phyloP scores from a whole-genome alignment of 805 yeast genomes.

The Schwanniomyces vanrijiae region DNA sequence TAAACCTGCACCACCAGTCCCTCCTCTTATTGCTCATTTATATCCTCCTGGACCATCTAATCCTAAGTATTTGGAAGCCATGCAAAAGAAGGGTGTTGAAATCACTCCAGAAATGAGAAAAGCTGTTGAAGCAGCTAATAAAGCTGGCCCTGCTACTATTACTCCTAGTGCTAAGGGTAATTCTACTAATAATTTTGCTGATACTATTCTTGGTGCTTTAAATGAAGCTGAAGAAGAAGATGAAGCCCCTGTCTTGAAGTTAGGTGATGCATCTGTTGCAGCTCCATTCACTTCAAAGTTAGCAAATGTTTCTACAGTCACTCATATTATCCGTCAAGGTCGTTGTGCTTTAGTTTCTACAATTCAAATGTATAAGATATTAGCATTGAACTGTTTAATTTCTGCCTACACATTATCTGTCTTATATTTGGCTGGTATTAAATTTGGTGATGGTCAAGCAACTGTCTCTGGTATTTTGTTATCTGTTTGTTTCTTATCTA shows the following conservation, averaged over 20 bases:
- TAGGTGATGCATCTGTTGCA: constrained; percentile 98
- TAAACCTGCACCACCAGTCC: constrained; percentile 81
- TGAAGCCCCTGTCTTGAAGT: constrained; percentile 89
- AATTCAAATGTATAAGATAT: constrained; percentile 97
- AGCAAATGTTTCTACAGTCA: constrained; percentile 87
- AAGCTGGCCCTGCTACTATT: constrained; percentile 36
- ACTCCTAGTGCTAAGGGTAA: constrained; percentile 26
- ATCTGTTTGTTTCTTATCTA: constrained; percentile 91
- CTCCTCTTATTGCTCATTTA: constrained; percentile 84
- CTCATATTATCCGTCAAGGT: constrained; percentile 94
- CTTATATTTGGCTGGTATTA: constrained; percentile 93
- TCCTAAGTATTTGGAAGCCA: constrained; percentile 82
- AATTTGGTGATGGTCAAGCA: constrained; percentile 98
- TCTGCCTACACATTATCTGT: constrained; percentile 95
- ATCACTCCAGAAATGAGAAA: constrained; percentile 73
- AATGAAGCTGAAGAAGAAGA: constrained; percentile 62
- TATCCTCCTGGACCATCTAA: constrained; percentile 95
- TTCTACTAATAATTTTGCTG: constrained; percentile 46
- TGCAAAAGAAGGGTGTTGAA: constrained; percentile 79
- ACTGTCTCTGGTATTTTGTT: constrained; percentile 91
- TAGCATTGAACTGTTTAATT: constrained; percentile 94
- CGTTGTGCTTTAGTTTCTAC: constrained; percentile 97
- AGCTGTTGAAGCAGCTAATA: constrained; percentile 55
- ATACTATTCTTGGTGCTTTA: constrained; percentile 56
- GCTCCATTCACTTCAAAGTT: constrained; percentile 97